Conservation (phyloP, 495 filamentous ascomycete species). For the Podospora fimiseda region DNA sequence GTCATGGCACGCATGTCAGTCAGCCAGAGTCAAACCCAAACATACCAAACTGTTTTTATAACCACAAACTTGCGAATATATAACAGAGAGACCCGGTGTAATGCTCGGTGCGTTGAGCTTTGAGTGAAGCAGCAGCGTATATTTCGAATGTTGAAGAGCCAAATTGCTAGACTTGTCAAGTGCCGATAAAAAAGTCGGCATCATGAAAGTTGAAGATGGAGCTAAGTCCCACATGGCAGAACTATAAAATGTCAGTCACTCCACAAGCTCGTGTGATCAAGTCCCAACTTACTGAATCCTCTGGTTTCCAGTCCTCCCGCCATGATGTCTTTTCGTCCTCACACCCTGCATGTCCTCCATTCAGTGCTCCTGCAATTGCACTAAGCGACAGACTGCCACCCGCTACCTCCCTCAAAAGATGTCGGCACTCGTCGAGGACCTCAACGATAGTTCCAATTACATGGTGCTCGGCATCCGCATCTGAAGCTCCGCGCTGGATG, state of each 20-base stretch:
- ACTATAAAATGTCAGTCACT: slow-evolving; percentile 4
- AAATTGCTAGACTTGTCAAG: slow-evolving; percentile 1
- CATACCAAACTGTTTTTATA: background rate
- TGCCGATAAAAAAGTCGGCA: slow-evolving; percentile 21
- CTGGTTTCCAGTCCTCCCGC: slow-evolving; percentile 6
- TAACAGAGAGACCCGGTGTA: too few species aligned
- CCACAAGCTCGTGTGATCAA: background rate
- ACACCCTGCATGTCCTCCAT: background rate
- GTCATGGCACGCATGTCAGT: background rate
- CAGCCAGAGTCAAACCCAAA: background rate
- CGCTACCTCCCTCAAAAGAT: slow-evolving; percentile 17
- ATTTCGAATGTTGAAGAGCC: background rate
- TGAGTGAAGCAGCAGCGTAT: background rate
- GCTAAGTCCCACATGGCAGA: slow-evolving; percentile 14
- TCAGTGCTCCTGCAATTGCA: background rate
- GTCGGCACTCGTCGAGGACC: slow-evolving; percentile 17
- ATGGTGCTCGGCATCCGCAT: slow-evolving; percentile 20
- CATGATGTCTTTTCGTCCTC: slow-evolving; percentile 3
- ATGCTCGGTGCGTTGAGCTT: background rate
- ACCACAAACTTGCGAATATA: background rate
- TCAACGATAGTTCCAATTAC: slow-evolving; percentile 23
- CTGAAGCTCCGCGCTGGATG: slow-evolving; percentile 23
- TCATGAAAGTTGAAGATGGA: slow-evolving; percentile 26
- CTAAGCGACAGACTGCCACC: background rate
- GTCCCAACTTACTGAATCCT: slow-evolving; percentile 18